Evolutionary conservation across 306 rosid species (phyloP).

Genomic region (Prunus davidiana): DNA sequence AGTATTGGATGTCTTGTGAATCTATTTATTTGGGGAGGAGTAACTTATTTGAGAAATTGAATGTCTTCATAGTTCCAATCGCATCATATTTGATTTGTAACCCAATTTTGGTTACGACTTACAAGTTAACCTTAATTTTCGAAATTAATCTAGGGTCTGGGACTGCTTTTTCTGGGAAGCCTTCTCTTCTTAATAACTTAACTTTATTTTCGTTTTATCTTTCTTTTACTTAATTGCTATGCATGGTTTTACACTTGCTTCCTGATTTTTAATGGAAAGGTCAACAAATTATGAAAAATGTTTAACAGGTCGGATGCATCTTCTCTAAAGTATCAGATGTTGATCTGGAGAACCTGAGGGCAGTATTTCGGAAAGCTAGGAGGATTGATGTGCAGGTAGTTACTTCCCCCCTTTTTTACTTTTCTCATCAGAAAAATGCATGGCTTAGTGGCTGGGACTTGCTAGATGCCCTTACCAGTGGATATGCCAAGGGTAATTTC

Average conservation of each 20-base stretch:
- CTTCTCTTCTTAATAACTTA: background rate
- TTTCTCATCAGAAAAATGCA: constrained; percentile 4
- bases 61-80: background rate
- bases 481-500: constrained; percentile 2
- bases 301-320: constrained; percentile 70
- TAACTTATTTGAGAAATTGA: background rate
- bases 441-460: constrained; percentile 10
- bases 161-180: background rate
- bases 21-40: background rate
- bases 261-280: constrained; percentile 5
- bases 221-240: background rate
- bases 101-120: background rate
- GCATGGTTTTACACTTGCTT: constrained; percentile 1
- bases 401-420: background rate
- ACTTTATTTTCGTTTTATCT: background rate
- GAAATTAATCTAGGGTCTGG: background rate
- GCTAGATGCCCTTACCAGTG: constrained; percentile 6
- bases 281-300: constrained; percentile 3
- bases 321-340: constrained; percentile 47
- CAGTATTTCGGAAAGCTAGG: constrained; percentile 34
- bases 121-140: background rate
- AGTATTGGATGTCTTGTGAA: background rate
- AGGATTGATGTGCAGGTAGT: constrained; percentile 62
- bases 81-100: background rate
- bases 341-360: constrained; percentile 50